Evolutionary conservation across 2,329 filamentous ascomycete genomes (phyloP), one percentile per base, ranked within the genome.

Genomic region (Clarireedia homoeocarpa): DNA sequence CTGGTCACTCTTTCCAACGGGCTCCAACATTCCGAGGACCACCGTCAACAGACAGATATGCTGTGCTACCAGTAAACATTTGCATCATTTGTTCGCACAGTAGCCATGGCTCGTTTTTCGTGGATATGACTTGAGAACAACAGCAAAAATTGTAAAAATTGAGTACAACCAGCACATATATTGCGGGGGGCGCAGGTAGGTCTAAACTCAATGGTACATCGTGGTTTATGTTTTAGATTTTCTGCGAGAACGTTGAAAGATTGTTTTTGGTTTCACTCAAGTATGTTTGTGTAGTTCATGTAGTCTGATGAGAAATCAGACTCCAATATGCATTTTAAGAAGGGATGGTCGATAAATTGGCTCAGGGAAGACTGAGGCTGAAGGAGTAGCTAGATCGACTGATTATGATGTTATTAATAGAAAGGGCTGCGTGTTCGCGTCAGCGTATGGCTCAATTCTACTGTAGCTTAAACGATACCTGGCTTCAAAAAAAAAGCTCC

Each of bases 351-450:
- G n/a, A 17, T 44, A 2, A 2, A 44, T 42, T 17, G 39, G 30
- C 12, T 14, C 20, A 20, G 40, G n/a, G 23, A 44, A 55, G 53
- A 26, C 26, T 45, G 53, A 55, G 53, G 53, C 53, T 55, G 53
- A 55, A 36, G 15, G 39, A 36, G 40, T 48, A 20, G 15, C n/a
- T 17, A 51, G 23, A 17, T 34, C 17, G 30, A 51, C 15, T 30
- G 38, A 51, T 44, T 39, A 36, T 54, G 34, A 49, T 48, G 46
- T 55, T 55, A 55, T 55, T 55, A 51, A 51, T 55, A 55, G 53
- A 55, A 55, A 42, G 51, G 39, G 47, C 53, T 55, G 42, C 47
- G n/a, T 23, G 14, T 23, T 38, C 42, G 51, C 51, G 44, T 54
- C 36, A 49, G 34, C 40, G 44, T 42, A 42, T 20, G 30, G 30